Conservation (phyloP, 1,284 basidiomycete species). For the Cryptococcus deneoformans region DNA sequence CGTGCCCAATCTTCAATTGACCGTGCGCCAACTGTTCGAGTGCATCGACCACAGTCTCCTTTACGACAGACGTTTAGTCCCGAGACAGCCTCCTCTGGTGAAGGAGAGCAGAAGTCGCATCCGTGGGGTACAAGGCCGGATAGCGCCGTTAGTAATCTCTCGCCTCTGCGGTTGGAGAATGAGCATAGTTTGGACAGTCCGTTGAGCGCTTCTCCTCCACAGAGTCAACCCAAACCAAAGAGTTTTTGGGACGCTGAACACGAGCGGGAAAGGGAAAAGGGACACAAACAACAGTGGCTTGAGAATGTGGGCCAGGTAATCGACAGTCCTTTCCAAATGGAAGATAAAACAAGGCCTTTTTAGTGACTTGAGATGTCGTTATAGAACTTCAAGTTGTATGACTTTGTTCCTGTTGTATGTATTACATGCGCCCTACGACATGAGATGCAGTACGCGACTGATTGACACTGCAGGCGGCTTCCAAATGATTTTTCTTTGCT, state of each 20-base stretch:
- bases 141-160: not conserved
- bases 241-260: slow-evolving; percentile 27
- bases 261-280: slow-evolving; percentile 15
- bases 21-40: not conserved
- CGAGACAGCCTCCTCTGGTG: not conserved
- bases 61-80: not conserved
- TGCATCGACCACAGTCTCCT: not conserved
- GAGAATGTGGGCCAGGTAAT: not conserved
- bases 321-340: not conserved
- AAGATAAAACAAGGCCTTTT: not conserved
- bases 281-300: not conserved
- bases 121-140: not conserved
- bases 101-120: not conserved
- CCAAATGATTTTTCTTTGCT: too few relatives aligned
- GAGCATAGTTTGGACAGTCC: slow-evolving; percentile 4
- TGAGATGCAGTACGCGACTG: too few relatives aligned
- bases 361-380: not conserved
- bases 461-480: too few relatives aligned
- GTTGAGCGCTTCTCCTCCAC: not conserved
- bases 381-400: too few relatives aligned
- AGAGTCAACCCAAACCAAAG: slow-evolving; percentile 5
- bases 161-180: not conserved
- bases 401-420: too few relatives aligned
- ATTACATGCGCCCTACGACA: too few relatives aligned
- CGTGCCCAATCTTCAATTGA: not conserved